These are phyloP conservation scores for Knoxdaviesia proteae DNA, from an alignment of 2,329 filamentous ascomycete genomes.

Conservation along the genomic window DNA sequence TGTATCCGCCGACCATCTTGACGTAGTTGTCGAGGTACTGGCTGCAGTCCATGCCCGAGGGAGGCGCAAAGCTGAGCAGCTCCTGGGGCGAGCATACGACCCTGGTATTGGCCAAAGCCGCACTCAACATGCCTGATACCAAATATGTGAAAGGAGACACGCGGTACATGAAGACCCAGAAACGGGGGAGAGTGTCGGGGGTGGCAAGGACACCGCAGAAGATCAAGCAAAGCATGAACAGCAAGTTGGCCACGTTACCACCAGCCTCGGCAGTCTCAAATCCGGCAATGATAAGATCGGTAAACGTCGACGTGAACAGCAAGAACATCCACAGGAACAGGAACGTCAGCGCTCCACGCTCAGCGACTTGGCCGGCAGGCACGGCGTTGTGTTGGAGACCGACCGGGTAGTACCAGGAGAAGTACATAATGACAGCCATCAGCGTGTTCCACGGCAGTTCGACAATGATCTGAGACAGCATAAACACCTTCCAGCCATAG, in stretches of 20 bases:
- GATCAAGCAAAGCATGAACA: conserved; percentile 52
- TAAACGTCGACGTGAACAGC: conserved; percentile 64
- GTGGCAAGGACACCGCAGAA: conserved; percentile 57
- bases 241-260: conserved; percentile 53
- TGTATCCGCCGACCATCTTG: conserved; percentile 24
- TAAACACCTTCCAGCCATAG: conserved; percentile 71
- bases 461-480: conserved; percentile 63
- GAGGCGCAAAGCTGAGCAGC: conserved; percentile 43
- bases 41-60: conserved; percentile 32
- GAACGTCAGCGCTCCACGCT: conserved; percentile 63
- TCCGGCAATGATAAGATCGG: conserved; percentile 55
- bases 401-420: conserved; percentile 73
- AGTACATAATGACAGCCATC: conserved; percentile 55
- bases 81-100: conserved; percentile 53
- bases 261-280: conserved; percentile 56
- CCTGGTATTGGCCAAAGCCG: conserved; percentile 43
- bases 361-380: conserved; percentile 34
- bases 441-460: conserved; percentile 72
- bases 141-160: conserved; percentile 70
- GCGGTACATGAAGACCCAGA: conserved; percentile 76
- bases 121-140: conserved; percentile 49
- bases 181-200: conserved; percentile 41
- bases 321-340: conserved; percentile 56
- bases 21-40: conserved; percentile 36
- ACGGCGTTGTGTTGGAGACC: conserved; percentile 53